These are phyloP conservation scores for Scutellaria galericulata DNA, from an alignment of 257 asterid species.

Conservation along the genomic window DNA sequence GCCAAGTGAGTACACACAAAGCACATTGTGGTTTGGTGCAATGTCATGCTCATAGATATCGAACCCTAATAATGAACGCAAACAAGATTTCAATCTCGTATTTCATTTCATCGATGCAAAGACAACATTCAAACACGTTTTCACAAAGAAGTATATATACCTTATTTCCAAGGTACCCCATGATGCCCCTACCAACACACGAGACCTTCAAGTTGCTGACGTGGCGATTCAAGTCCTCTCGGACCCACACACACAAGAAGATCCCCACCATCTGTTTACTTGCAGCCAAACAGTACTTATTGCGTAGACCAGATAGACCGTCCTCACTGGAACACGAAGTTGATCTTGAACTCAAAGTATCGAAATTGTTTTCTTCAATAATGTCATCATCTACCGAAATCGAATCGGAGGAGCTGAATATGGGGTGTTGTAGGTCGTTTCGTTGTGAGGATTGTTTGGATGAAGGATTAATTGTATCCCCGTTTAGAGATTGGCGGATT, in stretches of 20 bases:
- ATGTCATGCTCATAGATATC: slow-evolving; percentile 72
- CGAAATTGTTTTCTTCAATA: slow-evolving; percentile 22
- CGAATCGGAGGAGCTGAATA: slow-evolving; percentile 52
- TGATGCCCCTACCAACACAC: slow-evolving; percentile 71
- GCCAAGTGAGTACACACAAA: slow-evolving; percentile 86
- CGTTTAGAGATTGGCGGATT: slow-evolving; percentile 60
- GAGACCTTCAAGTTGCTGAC: slow-evolving; percentile 64
- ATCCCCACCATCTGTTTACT: slow-evolving; percentile 90
- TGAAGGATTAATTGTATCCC: slow-evolving; percentile 2
- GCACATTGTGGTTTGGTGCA: slow-evolving; percentile 56
- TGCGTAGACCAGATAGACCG: slow-evolving; percentile 1
- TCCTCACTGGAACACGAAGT: slow-evolving; percentile 36
- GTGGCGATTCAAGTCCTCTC: slow-evolving; percentile 52
- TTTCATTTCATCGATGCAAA: too few relatives aligned
- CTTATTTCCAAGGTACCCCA: slow-evolving; percentile 94
- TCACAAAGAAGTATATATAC: slow-evolving; percentile 25
- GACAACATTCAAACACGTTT: too few relatives aligned
- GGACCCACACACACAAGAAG: slow-evolving; percentile 69
- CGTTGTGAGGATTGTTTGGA: slow-evolving; percentile 19
- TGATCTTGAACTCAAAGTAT: slow-evolving; percentile 28
- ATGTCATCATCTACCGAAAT: slow-evolving; percentile 42
- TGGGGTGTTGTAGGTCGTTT: slow-evolving; percentile 35
- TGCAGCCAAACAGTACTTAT: slow-evolving; percentile 57
- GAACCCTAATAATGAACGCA: slow-evolving; percentile 54
- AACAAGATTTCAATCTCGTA: too few relatives aligned